A percentile compares a stretch with the other conserved stretches of the same genome.
phyloP scores from a whole-genome alignment of 2,329 filamentous ascomycete genomes.

The Hortaea werneckii region DNA sequence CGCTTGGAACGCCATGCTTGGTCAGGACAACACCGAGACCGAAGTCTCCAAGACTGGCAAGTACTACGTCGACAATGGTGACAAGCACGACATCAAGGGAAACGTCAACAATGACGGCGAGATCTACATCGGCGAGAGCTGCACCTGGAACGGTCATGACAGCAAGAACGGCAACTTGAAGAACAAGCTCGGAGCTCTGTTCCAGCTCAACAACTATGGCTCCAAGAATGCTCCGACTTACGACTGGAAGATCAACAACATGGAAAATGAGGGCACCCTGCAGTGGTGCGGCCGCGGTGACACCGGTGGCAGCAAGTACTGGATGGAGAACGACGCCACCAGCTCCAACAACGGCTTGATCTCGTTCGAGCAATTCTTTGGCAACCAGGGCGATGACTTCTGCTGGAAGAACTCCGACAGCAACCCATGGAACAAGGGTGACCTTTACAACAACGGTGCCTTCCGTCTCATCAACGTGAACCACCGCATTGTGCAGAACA shows the following conservation, averaged over 20 bases:
- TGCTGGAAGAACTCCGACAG: conserved; percentile 1
- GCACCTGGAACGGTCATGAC: conserved; percentile 5
- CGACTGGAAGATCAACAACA: conserved; percentile 3
- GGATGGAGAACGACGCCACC: background rate
- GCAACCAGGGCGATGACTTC: conserved; percentile 2
- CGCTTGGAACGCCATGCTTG: background rate
- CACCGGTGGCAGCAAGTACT: conserved; percentile 4
- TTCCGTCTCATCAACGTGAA: conserved; percentile 7
- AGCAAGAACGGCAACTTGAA: conserved; percentile 6
- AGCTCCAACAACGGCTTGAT: conserved; percentile 6
- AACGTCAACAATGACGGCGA: conserved; percentile 4
- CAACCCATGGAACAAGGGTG: background rate
- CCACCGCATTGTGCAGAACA: conserved; percentile 6
- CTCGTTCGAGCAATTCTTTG: conserved; percentile 5
- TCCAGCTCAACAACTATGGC: conserved; percentile 6
- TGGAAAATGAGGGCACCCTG: conserved; percentile 3
- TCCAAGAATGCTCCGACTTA: conserved; percentile 1
- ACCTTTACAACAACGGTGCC: conserved; percentile 8
- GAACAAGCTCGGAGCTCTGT: conserved; percentile 1
- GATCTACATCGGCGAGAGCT: conserved; percentile 6
- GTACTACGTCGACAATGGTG: conserved; percentile 1
- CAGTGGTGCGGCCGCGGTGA: conserved; percentile 6
- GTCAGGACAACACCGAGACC: background rate
- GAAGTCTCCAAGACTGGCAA: background rate
- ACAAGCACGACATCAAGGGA: conserved; percentile 4